Percentiles rank a stretch among this genome's conserved stretches.
These are phyloP conservation scores for Macrophomina tecta DNA, from an alignment of 2,329 filamentous ascomycete species.

Conservation along the genomic window DNA sequence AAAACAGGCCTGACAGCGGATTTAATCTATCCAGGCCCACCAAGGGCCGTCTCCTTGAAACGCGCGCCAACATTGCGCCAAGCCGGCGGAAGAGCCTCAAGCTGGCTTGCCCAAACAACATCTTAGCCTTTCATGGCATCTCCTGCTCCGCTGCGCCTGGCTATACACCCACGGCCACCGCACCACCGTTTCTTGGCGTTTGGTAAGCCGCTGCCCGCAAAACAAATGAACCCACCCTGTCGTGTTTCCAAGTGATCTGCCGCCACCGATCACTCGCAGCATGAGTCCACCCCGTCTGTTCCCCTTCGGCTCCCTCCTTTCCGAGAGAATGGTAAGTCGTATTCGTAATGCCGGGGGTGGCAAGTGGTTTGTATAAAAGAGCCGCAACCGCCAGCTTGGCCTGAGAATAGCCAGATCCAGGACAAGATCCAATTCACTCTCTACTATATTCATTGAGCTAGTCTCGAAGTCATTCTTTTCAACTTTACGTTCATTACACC, in stretches of 20 bases:
- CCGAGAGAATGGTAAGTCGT: neutral
- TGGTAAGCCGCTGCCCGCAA: neutral
- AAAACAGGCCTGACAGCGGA: neutral
- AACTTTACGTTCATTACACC: neutral
- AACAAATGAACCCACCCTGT: neutral
- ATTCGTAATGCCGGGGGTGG: neutral
- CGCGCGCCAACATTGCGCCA: constrained; percentile 9
- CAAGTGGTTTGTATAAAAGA: neutral
- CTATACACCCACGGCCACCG: neutral
- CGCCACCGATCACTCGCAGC: neutral
- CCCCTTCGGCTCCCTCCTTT: neutral
- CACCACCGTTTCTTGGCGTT: constrained; percentile 17
- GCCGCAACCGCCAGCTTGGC: neutral
- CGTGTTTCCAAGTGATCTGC: constrained; percentile 2
- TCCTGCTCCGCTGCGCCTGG: neutral
- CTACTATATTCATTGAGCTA: constrained; percentile 11
- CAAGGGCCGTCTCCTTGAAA: constrained; percentile 15
- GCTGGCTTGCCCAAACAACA: neutral
- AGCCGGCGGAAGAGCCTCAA: neutral
- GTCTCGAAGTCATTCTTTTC: constrained; percentile 13
- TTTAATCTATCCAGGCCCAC: constrained; percentile 10
- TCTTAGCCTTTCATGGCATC: neutral
- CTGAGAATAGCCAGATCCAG: constrained; percentile 10
- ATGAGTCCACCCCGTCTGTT: neutral
- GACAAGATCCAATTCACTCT: neutral